A percentile compares a stretch with the other conserved stretches of the same genome.
Conservation (phyloP, 2,329 filamentous ascomycete species). For the Cercospora nicotianae region DNA sequence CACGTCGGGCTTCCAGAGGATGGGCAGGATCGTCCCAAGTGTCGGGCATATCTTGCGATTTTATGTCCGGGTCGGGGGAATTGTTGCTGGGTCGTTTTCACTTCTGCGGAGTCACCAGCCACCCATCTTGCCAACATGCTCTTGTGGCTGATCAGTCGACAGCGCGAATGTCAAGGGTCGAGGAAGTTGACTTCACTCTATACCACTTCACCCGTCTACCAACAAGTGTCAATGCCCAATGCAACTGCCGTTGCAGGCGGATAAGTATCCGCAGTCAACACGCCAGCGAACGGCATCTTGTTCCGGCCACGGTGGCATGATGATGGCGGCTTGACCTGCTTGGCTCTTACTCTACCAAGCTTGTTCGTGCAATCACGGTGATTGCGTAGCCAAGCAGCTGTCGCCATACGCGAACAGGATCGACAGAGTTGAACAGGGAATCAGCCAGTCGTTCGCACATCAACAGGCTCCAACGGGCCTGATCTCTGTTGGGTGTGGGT, state of each 20-base stretch:
- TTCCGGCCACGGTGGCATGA: background rate
- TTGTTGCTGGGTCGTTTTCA: background rate
- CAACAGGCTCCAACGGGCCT: background rate
- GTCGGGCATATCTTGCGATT: background rate
- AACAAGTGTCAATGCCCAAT: background rate
- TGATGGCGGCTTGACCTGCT: background rate
- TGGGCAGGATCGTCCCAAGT: background rate
- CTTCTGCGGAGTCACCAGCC: background rate
- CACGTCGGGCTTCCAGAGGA: background rate
- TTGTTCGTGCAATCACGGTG: background rate
- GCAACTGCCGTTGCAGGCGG: background rate
- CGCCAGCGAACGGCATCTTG: background rate
- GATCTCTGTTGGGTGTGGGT: background rate
- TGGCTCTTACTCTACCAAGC: background rate
- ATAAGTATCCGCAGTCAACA: background rate
- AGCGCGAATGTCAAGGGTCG: background rate
- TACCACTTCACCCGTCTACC: background rate
- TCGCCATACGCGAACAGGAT: background rate
- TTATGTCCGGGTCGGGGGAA: background rate
- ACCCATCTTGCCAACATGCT: background rate
- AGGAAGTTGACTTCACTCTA: background rate
- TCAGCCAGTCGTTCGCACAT: background rate
- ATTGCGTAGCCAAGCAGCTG: background rate
- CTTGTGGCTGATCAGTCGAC: background rate
- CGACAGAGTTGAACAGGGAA: constrained; percentile 5